phyloP scores from a whole-genome alignment of 2,329 filamentous ascomycete genomes.

The Phyllosticta citribraziliensis region DNA sequence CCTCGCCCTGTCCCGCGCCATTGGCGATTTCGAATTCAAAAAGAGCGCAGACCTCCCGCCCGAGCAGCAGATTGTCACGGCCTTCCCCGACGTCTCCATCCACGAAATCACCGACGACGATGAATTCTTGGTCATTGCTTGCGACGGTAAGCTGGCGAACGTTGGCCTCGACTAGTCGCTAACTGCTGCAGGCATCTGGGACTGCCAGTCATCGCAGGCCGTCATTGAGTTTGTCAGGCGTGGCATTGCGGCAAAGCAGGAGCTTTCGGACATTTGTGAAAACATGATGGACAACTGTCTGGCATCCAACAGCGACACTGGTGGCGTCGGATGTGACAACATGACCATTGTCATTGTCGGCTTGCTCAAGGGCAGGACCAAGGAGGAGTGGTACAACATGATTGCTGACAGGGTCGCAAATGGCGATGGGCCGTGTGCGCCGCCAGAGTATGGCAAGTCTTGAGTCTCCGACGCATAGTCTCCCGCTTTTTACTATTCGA shows the following conservation, averaged over 20 bases:
- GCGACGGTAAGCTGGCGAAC: slow-evolving; percentile 28
- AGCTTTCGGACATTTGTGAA: slow-evolving; percentile 89
- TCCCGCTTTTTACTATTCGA: slow-evolving; percentile 7
- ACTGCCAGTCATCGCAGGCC: slow-evolving; percentile 96
- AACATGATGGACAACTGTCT: slow-evolving; percentile 99
- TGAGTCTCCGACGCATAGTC: slow-evolving; percentile 22
- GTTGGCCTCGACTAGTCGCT: background rate
- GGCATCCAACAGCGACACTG: slow-evolving; percentile 94
- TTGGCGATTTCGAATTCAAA: slow-evolving; percentile 99
- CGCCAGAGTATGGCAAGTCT: slow-evolving; percentile 96
- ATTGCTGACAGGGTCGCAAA: slow-evolving; percentile 89
- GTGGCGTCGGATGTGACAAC: slow-evolving; percentile 96
- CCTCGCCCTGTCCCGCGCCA: slow-evolving; percentile 88
- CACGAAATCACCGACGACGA: slow-evolving; percentile 90
- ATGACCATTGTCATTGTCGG: slow-evolving; percentile 96
- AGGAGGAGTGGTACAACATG: slow-evolving; percentile 98
- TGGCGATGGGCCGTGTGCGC: slow-evolving; percentile 95
- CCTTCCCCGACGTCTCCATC: slow-evolving; percentile 85
- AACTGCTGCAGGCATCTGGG: slow-evolving; percentile 74
- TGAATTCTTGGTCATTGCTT: slow-evolving; percentile 57
- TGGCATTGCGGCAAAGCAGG: slow-evolving; percentile 93
- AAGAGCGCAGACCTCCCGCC: slow-evolving; percentile 94
- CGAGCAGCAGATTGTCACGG: slow-evolving; percentile 98
- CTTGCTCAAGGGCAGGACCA: slow-evolving; percentile 80
- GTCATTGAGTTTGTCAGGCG: slow-evolving; percentile 94